Evolutionary conservation across 345 rosid species (phyloP), one percentile per base, ranked within the genome.

Genomic region (Microcos paniculata): DNA sequence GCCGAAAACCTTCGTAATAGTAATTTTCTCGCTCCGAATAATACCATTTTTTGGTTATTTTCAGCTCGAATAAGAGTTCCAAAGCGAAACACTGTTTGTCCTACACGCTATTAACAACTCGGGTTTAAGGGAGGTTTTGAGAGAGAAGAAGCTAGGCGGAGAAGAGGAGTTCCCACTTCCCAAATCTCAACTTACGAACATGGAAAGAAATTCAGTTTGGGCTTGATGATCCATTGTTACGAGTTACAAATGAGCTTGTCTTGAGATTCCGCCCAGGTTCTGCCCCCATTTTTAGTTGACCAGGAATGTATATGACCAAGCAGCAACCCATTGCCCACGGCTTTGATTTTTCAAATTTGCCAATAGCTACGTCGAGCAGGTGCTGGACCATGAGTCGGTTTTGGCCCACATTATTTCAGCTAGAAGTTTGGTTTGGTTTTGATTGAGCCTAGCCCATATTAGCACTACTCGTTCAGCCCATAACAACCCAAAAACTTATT

Each of bases 1-100:
- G 78, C 78, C n/a, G 92, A 81, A 42, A 89, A 81, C 80, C 81
- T 79, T 82, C 94, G 77, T 21, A 65, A 66, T 1, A 91, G 62
- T 79, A 84, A 64, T 71, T 6, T 58, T 35, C 78, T 68, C 51
- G 88, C 89, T 75, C 48, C 82, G 77, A 62, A 31, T 3, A 73
- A 73, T 63, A 65, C 79, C 90, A 85, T 87, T 73, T 18, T 30
- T 42, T 53, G 4, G 4, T 23, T 1, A 8, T 63, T 46, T 0
- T 61, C 42, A 10, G 15, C 35, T 15, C 15, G 2, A 9, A 38
- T 2, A 52, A 53, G 23, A 30, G 40, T 35, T 4, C 3, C 3
- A 28, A 31, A 71, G 28, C 19, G 55, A n/a, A 45, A n/a, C n/a
- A n/a, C n/a, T n/a, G n/a, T n/a, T n/a, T n/a, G n/a, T n/a, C n/a